Evolutionary conservation across 345 rosid genomes (phyloP).

Genomic region (Eucalyptus regnans): DNA sequence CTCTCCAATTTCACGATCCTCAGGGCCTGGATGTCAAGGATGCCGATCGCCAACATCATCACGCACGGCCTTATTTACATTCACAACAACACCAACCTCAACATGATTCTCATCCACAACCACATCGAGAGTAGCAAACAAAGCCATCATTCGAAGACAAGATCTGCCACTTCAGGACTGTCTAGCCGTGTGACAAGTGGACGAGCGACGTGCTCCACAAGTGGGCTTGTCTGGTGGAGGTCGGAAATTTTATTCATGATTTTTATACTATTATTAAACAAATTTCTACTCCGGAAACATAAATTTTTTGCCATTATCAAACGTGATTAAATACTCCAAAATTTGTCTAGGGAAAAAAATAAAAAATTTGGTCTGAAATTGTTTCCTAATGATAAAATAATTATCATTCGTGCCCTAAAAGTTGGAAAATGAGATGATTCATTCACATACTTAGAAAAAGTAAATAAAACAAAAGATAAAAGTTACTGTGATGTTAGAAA

Average conservation of each 20-base stretch:
- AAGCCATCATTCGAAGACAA: not conserved
- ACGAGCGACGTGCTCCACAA: not conserved
- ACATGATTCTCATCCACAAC: not conserved
- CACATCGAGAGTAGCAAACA: not conserved
- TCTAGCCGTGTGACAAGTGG: not conserved
- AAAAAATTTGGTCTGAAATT: no score
- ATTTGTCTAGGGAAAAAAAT: not conserved
- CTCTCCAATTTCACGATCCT: not conserved
- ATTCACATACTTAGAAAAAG: not conserved
- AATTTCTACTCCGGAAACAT: rapidly evolving
- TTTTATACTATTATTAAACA: no score
- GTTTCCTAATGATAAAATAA: no score
- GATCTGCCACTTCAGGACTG: not conserved
- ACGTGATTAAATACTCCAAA: no score
- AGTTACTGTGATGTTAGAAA: not conserved
- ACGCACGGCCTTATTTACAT: not conserved
- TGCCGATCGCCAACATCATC: not conserved
- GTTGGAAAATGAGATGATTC: not conserved
- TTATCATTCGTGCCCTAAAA: not conserved
- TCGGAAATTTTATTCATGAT: not conserved
- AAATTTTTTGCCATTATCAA: no score
- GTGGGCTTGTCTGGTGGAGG: rapidly evolving
- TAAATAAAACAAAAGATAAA: not conserved
- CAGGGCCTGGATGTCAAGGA: not conserved
- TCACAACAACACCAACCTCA: not conserved